These are phyloP conservation scores for Penicillium bialowiezense DNA, from an alignment of 495 filamentous ascomycete species.

Conservation along the genomic window DNA sequence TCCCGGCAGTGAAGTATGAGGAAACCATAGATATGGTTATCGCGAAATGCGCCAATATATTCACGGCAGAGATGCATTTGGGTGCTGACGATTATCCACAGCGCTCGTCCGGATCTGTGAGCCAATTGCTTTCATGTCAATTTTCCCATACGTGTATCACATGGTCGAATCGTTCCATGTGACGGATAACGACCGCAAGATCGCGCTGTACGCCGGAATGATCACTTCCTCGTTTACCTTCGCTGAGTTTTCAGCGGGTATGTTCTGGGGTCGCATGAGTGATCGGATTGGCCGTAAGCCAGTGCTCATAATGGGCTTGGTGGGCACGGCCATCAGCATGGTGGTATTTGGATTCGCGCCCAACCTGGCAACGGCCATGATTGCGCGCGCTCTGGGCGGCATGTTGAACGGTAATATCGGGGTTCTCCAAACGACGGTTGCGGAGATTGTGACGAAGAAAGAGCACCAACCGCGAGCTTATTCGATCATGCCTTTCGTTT, in stretches of 20 bases:
- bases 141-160: constrained; percentile 98
- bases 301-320: constrained; percentile 80
- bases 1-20: constrained; percentile 25
- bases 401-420: constrained; percentile 95
- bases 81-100: constrained; percentile 46
- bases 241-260: constrained; percentile 85
- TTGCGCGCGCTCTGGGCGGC: constrained; percentile 86
- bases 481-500: constrained; percentile 95
- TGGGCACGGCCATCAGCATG: constrained; percentile 91
- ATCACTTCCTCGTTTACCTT: constrained; percentile 96
- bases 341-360: constrained; percentile 88
- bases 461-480: constrained; percentile 91
- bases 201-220: constrained; percentile 91
- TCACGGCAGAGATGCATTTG: background rate
- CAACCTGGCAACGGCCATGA: constrained; percentile 76
- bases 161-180: constrained; percentile 94
- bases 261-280: constrained; percentile 90
- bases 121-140: constrained; percentile 98
- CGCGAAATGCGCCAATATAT: background rate
- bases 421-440: constrained; percentile 91
- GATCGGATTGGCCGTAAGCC: constrained; percentile 92
- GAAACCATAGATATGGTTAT: background rate
- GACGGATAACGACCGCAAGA: constrained; percentile 71
- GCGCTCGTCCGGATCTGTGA: constrained; percentile 95
- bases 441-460: constrained; percentile 86